Evolutionary conservation across 805 yeast species (phyloP).

Genomic region (Barnettozyma populi): DNA sequence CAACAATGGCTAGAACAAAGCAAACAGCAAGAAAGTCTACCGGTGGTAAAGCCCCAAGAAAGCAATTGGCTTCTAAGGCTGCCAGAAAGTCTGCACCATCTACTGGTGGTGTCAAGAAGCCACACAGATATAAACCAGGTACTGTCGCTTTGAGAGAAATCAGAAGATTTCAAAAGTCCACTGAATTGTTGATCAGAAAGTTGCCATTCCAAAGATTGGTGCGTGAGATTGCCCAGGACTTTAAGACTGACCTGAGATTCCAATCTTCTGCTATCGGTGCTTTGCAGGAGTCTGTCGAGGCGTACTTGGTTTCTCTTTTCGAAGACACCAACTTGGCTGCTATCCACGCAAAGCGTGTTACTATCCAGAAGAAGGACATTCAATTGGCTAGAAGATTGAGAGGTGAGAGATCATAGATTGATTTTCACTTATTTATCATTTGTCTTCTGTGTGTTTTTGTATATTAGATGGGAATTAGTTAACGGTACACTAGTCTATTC

Average conservation of each 20-base stretch:
- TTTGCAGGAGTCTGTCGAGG: slow-evolving; percentile 97
- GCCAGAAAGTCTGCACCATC: slow-evolving; percentile 93
- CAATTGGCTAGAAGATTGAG: slow-evolving; percentile 97
- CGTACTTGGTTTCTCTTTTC: slow-evolving; percentile 90
- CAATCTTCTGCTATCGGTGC: slow-evolving; percentile 98
- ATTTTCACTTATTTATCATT: slow-evolving; percentile 6
- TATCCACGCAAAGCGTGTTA: slow-evolving; percentile 97
- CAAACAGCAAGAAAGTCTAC: slow-evolving; percentile 94
- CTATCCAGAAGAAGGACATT: slow-evolving; percentile 97
- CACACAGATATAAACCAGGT: slow-evolving; percentile 97
- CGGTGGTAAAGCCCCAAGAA: slow-evolving; percentile 96
- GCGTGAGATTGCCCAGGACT: slow-evolving; percentile 92
- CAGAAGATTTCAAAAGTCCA: slow-evolving; percentile 94
- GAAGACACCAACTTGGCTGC: slow-evolving; percentile 99
- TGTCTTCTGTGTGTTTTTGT: slow-evolving; percentile 10
- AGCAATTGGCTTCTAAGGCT: slow-evolving; percentile 86
- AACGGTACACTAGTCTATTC: slow-evolving; percentile 3
- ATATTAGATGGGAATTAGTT: slow-evolving; percentile 22
- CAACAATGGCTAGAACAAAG: slow-evolving; percentile 82
- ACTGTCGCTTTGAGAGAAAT: slow-evolving; percentile 95
- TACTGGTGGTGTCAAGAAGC: slow-evolving; percentile 89
- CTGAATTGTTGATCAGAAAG: slow-evolving; percentile 92
- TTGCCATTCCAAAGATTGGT: slow-evolving; percentile 97
- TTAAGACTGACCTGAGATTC: slow-evolving; percentile 90
- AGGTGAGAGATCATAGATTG: slow-evolving; percentile 81